Evolutionary conservation across 768 basidiomycete species (phyloP).

Genomic region (Podaxis sp.): DNA sequence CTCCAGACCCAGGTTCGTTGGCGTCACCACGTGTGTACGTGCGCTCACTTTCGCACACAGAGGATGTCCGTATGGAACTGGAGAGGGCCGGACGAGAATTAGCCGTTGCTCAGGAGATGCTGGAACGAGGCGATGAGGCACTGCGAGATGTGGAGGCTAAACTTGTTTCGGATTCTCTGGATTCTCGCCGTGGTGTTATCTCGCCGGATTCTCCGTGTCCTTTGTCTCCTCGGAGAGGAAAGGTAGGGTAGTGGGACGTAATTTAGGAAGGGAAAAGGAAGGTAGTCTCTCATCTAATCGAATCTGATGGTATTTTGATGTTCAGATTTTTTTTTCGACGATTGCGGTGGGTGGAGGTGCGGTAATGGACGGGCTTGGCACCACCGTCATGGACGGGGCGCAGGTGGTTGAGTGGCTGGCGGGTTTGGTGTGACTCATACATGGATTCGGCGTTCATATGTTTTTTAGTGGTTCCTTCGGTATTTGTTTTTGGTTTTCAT

Average conservation of each 20-base stretch:
- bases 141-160: background rate
- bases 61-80: background rate
- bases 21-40: too few species aligned
- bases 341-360: too few species aligned
- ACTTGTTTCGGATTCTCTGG: background rate
- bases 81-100: background rate
- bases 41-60: background rate
- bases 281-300: constrained; percentile 19
- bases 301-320: background rate
- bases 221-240: background rate
- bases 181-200: background rate
- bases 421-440: background rate
- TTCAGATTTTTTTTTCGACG: too few species aligned
- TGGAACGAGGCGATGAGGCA: background rate
- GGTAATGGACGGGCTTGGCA: too few species aligned
- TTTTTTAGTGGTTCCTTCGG: background rate
- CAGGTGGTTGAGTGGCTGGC: background rate
- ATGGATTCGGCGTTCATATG: background rate
- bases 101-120: background rate
- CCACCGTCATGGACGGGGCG: too few species aligned
- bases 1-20: too few species aligned
- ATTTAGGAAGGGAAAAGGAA: constrained; percentile 43
- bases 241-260: constrained; percentile 27
- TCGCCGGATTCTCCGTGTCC: background rate
- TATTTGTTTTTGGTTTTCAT: background rate